phyloP scores from a whole-genome alignment of 495 filamentous ascomycete species.

The Neurospora sp. region DNA sequence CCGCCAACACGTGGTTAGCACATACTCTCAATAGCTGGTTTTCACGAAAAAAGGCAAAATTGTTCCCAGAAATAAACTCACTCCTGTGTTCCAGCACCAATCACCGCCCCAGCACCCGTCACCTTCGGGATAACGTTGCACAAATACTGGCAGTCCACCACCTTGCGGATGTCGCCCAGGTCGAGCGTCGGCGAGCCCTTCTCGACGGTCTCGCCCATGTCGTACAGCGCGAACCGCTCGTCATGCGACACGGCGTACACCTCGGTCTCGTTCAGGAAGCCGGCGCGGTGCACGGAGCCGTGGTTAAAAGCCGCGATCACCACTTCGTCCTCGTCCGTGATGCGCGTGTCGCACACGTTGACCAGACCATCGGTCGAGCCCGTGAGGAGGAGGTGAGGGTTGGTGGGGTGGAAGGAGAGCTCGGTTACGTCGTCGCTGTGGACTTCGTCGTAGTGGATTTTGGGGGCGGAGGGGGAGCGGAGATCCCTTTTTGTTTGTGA shows the following conservation, averaged over 20 bases:
- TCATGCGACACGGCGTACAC: conserved; percentile 74
- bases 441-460: conserved; percentile 65
- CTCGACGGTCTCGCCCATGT: conserved; percentile 47
- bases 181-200: conserved; percentile 46
- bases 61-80: conserved; percentile 20
- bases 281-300: conserved; percentile 74
- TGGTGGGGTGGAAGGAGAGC: conserved; percentile 62
- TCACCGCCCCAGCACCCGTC: conserved; percentile 45
- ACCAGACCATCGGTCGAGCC: conserved; percentile 89
- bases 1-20: conserved; percentile 3
- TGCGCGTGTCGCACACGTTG: conserved; percentile 68
- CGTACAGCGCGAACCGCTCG: conserved; percentile 69
- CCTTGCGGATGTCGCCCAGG: conserved; percentile 66
- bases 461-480: conserved; percentile 43
- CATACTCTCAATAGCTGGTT: neutral
- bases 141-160: conserved; percentile 72
- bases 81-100: conserved; percentile 54
- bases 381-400: conserved; percentile 58
- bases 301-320: conserved; percentile 83
- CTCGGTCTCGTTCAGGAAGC: conserved; percentile 59
- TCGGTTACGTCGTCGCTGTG: conserved; percentile 91
- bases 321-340: conserved; percentile 77
- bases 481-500: conserved; percentile 48
- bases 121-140: conserved; percentile 53
- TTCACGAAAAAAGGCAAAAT: neutral